These are phyloP conservation scores for Auriculariales sp. DNA, from an alignment of 768 basidiomycete genomes.

Conservation along the genomic window DNA sequence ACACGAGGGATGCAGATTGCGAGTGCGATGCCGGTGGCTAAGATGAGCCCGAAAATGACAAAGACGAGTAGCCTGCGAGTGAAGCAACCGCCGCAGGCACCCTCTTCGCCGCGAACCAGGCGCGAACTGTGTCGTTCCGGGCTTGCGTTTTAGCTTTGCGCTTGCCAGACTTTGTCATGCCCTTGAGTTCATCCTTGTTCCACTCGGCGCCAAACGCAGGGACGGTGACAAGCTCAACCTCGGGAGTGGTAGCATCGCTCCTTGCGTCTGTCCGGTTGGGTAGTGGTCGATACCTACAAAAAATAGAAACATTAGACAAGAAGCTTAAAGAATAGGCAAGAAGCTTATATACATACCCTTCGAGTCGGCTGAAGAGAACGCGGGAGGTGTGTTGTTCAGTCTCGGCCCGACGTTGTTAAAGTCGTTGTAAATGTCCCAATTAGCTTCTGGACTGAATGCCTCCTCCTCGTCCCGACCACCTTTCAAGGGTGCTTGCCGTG, in stretches of 20 bases:
- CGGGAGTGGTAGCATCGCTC: constrained; percentile 19
- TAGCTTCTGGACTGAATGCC: constrained; percentile 21
- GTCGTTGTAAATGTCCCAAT: constrained; percentile 76
- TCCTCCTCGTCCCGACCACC: constrained; percentile 64
- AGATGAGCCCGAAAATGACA: constrained; percentile 45
- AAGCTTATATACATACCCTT: background rate
- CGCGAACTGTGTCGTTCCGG: constrained; percentile 32
- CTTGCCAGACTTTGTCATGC: constrained; percentile 59
- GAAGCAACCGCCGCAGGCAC: constrained; percentile 66
- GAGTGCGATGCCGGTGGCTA: constrained; percentile 44
- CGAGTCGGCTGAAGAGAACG: background rate
- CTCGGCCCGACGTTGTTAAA: constrained; percentile 77
- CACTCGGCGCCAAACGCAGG: constrained; percentile 87
- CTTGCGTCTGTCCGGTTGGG: constrained; percentile 26
- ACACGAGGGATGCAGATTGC: constrained; percentile 77
- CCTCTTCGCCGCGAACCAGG: constrained; percentile 68
- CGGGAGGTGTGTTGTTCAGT: constrained; percentile 31
- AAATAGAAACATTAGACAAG: constrained; percentile 20
- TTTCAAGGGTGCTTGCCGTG: constrained; percentile 63
- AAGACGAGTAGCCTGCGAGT: constrained; percentile 62
- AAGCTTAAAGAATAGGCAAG: background rate
- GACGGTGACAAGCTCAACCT: constrained; percentile 82
- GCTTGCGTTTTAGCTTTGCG: constrained; percentile 34
- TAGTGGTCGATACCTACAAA: constrained; percentile 10
- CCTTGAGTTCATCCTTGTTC: constrained; percentile 61